Evolutionary conservation across 2,329 filamentous ascomycete genomes (phyloP).

Genomic region (Pseudogymnoascus sp.): DNA sequence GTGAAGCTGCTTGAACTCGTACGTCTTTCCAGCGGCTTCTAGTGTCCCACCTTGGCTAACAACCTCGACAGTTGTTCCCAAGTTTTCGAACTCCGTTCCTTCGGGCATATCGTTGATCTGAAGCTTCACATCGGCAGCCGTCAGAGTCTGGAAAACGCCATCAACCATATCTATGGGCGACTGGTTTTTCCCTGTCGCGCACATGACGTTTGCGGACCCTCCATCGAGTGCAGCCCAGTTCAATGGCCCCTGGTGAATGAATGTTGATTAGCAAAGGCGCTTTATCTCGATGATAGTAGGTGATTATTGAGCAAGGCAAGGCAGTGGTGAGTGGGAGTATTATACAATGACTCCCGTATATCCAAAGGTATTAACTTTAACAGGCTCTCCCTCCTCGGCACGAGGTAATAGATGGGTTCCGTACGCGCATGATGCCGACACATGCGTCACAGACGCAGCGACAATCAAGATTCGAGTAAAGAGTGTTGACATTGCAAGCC

Average conservation of each 20-base stretch:
- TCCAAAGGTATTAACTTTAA: slow-evolving; percentile 33
- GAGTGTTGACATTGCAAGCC: background rate
- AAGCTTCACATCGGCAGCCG: background rate
- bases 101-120: slow-evolving; percentile 4
- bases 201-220: background rate
- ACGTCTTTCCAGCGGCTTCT: slow-evolving; percentile 8
- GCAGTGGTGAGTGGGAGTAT: background rate
- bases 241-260: background rate
- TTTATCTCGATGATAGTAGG: background rate
- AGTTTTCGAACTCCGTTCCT: slow-evolving; percentile 9
- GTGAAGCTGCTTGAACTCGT: slow-evolving; percentile 43
- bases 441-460: slow-evolving; percentile 25
- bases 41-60: slow-evolving; percentile 11
- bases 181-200: background rate
- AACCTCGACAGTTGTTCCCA: slow-evolving; percentile 11
- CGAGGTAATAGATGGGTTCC: slow-evolving; percentile 33
- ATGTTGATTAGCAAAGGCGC: background rate
- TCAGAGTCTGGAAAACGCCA: background rate
- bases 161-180: slow-evolving; percentile 8
- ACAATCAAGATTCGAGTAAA: background rate
- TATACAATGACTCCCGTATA: slow-evolving; percentile 33
- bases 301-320: background rate
- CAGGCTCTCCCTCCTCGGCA: slow-evolving; percentile 25
- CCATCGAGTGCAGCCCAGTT: slow-evolving; percentile 6
- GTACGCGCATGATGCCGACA: slow-evolving; percentile 34